A percentile compares a stretch with the other conserved stretches of the same genome.
Conservation (phyloP, 2,329 filamentous ascomycete species). For the Aspergillus melleus region DNA sequence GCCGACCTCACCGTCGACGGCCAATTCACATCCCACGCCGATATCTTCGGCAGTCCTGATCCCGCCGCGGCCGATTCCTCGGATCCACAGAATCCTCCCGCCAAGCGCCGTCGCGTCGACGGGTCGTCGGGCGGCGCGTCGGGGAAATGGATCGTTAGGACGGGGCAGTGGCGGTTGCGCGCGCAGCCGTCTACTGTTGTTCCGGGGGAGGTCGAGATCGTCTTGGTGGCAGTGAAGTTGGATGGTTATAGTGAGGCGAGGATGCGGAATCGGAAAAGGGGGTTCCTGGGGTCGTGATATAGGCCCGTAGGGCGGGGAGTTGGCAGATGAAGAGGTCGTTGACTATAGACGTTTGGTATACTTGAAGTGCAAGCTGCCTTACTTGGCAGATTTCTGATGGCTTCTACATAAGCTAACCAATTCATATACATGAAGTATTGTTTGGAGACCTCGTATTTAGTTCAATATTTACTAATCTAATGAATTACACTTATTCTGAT, state of each 20-base stretch:
- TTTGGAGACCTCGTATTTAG: too few relatives aligned
- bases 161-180: conserved; percentile 70
- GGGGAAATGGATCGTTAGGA: conserved; percentile 61
- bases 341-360: too few relatives aligned
- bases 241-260: conserved; percentile 69
- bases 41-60: conserved; percentile 2
- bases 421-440: too few relatives aligned
- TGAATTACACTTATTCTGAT: too few relatives aligned
- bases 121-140: conserved; percentile 25
- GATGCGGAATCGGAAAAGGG: conserved; percentile 63
- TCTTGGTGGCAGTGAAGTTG: conserved; percentile 73
- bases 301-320: too few relatives aligned
- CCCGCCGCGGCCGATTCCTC: conserved; percentile 1
- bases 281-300: conserved; percentile 55
- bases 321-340: too few relatives aligned
- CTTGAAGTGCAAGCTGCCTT: too few relatives aligned
- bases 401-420: too few relatives aligned
- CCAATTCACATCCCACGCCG: conserved; percentile 21
- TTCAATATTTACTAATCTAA: too few relatives aligned
- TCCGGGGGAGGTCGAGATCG: conserved; percentile 61
- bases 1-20: conserved; percentile 45
- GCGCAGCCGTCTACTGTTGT: conserved; percentile 55
- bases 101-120: conserved; percentile 14
- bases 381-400: too few relatives aligned
- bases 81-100: background rate